Base-by-base conservation (phyloP, 1,284 basidiomycete species). In the Tylopilus sp. region DNA sequence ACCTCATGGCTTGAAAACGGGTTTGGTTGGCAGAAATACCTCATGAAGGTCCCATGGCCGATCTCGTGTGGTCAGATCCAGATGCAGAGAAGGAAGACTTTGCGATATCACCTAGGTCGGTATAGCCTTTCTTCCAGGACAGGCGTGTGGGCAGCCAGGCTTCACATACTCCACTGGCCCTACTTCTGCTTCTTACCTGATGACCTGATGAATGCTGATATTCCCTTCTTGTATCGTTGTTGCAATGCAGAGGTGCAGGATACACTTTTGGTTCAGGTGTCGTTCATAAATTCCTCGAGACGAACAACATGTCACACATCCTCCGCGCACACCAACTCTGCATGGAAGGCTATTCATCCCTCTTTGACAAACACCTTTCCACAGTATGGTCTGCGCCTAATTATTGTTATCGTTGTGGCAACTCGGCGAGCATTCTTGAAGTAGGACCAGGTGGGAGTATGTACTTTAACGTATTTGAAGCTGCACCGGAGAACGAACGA, bases 11-110 rank as follows among this genome's bases (percentile, higher is more conserved):
- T 51, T 43, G 51, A 9, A 36, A 59, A 51, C 24, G 59, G 34
- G 14, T 41, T 48, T 1, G 18, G 42, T 56, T 49, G 48, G 43
- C 66, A 91, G 96, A 99, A 76, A 98, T 99, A 54, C 96, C 96
- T 37, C 96, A 99, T 65, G 96, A 99, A 73, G 96, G 96, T 2
- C 95, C 96, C 5, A 99, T 99, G 94, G 95, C 95, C n/a, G 96
- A 99, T 76, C 79, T 99, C 21, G 96, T 99, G 2, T 99, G 96
- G 96, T 97, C 94, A 39, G 96, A 99, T 77, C 96, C 96, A 29
- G 96, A 99, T 73, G 86, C 93, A 39, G 95, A 98, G 69, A 98
- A 98, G 69, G 95, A 98, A 68, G 96, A 99, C 65, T 99, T 98
- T 69, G 95, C 95, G 36, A 98, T 99, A 70, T 96, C 93, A 51